Percentiles rank a stretch among this genome's conserved stretches.
Evolutionary conservation across 1,284 basidiomycete species (phyloP).

Genomic region (Puccinia hordei): DNA sequence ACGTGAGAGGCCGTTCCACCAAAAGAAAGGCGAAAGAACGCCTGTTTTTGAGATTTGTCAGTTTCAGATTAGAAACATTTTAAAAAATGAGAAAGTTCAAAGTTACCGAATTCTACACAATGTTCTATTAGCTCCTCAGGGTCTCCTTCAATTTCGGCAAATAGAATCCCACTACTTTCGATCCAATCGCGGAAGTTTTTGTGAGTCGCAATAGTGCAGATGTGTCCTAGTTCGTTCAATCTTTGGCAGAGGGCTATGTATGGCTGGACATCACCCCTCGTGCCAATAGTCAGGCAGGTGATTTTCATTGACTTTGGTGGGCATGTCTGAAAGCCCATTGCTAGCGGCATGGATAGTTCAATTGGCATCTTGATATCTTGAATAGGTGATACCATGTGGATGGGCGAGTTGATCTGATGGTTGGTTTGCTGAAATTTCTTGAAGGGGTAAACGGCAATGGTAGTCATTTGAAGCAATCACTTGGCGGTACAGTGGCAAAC

Average conservation of each 20-base stretch:
- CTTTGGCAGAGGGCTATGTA: conserved; percentile 69
- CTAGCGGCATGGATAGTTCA: background rate
- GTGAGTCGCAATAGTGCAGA: conserved; percentile 70
- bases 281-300: conserved; percentile 56
- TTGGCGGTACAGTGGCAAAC: background rate
- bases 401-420: background rate
- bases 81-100: background rate
- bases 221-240: conserved; percentile 66
- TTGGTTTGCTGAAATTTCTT: background rate
- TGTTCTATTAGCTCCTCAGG: conserved; percentile 66
- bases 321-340: background rate
- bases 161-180: conserved; percentile 64
- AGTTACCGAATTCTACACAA: conserved; percentile 45
- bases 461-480: background rate
- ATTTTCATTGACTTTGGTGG: conserved; percentile 30
- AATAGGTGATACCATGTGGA: background rate
- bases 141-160: conserved; percentile 67
- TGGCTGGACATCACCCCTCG: conserved; percentile 70
- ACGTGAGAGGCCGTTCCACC: conserved; percentile 84
- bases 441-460: background rate
- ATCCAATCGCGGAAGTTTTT: conserved; percentile 68
- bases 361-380: conserved; percentile 19
- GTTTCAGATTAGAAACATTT: background rate
- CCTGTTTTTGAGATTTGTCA: conserved; percentile 17
- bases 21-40: conserved; percentile 82